Evolutionary conservation across 2,329 filamentous ascomycete genomes (phyloP).

Genomic region (Aureobasidium uvarum): DNA sequence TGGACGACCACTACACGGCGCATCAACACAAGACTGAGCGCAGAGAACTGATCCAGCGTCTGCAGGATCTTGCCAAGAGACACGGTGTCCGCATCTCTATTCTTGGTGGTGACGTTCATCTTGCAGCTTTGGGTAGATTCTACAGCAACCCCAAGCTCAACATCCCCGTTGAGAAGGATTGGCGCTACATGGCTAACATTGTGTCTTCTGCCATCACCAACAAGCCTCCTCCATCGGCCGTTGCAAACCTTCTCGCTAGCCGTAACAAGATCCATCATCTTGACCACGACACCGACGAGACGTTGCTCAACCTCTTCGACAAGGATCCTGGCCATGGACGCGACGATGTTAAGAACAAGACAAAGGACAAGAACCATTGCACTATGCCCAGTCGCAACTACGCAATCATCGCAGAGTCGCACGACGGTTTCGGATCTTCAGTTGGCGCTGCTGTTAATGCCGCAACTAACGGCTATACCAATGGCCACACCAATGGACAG

Average conservation of each 20-base stretch:
- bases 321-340: slow-evolving; percentile 51
- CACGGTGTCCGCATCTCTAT: slow-evolving; percentile 60
- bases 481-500: slow-evolving; percentile 32
- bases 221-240: slow-evolving; percentile 63
- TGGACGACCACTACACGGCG: slow-evolving; percentile 79
- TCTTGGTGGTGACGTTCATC: slow-evolving; percentile 63
- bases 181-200: slow-evolving; percentile 63
- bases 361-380: slow-evolving; percentile 70
- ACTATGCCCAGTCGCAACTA: slow-evolving; percentile 75
- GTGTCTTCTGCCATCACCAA: slow-evolving; percentile 66
- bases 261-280: slow-evolving; percentile 66
- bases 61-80: slow-evolving; percentile 59
- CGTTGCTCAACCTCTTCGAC: slow-evolving; percentile 61
- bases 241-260: slow-evolving; percentile 62
- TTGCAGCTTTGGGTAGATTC: slow-evolving; percentile 63
- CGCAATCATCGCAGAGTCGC: slow-evolving; percentile 59
- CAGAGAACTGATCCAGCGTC: slow-evolving; percentile 63
- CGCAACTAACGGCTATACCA: slow-evolving; percentile 28
- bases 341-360: slow-evolving; percentile 57
- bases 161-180: slow-evolving; percentile 58
- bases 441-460: not conserved
- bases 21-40: slow-evolving; percentile 89
- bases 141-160: slow-evolving; percentile 60
- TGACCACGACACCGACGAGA: slow-evolving; percentile 62
- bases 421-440: slow-evolving; percentile 28